Evolutionary conservation across 495 filamentous ascomycete species (phyloP).

Genomic region (Podospora appendiculata): DNA sequence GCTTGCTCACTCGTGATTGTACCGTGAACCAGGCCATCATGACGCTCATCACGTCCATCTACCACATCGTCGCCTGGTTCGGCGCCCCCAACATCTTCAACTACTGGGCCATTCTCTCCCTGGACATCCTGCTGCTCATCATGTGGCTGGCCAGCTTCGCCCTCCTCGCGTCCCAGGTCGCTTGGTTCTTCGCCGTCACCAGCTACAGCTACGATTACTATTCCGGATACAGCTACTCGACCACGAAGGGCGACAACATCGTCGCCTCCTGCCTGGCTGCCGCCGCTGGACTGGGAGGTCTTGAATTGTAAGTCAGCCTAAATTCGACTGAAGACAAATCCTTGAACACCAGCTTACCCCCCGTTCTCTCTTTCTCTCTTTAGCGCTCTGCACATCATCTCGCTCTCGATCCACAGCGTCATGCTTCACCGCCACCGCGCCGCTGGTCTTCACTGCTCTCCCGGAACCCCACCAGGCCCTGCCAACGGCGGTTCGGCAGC

Average conservation of each 20-base stretch:
- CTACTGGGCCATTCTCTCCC: constrained; percentile 41
- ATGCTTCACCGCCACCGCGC: constrained; percentile 37
- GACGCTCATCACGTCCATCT: constrained; percentile 32
- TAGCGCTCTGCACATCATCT: constrained; percentile 31
- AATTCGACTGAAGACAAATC: neutral
- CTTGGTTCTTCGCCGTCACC: constrained; percentile 6
- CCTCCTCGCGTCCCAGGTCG: constrained; percentile 29
- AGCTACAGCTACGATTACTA: constrained; percentile 16
- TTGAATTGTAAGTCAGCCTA: constrained; percentile 32
- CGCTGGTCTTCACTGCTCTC: constrained; percentile 31
- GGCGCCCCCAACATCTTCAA: constrained; percentile 29
- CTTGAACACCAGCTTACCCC: neutral
- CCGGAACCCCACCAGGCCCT: constrained; percentile 5
- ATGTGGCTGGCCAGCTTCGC: constrained; percentile 41
- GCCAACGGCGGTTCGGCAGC: neutral
- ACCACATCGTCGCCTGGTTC: constrained; percentile 28
- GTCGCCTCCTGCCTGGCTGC: constrained; percentile 14
- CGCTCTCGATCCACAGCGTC: constrained; percentile 31
- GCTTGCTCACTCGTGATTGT: too few species aligned
- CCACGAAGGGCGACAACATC: neutral
- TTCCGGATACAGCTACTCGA: constrained; percentile 8
- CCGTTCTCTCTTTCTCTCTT: neutral
- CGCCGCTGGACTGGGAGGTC: constrained; percentile 22
- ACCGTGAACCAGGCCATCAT: constrained; percentile 23
- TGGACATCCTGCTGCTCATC: constrained; percentile 36